These are phyloP conservation scores for Dioszegia hungarica DNA, from an alignment of 768 basidiomycete species.

Conservation along the genomic window DNA sequence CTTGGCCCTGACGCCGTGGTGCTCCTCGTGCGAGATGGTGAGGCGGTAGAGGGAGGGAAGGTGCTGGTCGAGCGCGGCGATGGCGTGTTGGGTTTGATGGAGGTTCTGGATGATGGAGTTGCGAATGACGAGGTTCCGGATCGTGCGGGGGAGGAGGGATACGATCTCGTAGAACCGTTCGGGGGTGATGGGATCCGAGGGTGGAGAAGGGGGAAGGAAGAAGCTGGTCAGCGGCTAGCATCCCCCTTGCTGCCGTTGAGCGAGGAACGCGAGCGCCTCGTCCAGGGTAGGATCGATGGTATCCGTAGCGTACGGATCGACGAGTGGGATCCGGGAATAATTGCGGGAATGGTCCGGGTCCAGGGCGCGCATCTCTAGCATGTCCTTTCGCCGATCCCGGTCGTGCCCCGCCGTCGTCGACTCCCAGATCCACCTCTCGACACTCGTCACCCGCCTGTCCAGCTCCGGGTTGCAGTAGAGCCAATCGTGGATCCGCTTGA, in stretches of 20 bases:
- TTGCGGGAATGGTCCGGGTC: not conserved
- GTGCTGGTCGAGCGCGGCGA: not conserved
- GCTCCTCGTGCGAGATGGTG: not conserved
- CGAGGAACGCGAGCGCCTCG: constrained; percentile 3
- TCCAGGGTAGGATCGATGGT: not conserved
- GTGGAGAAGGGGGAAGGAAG: not conserved
- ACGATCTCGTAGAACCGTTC: not conserved
- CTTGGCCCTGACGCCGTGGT: not conserved
- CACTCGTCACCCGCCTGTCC: not conserved
- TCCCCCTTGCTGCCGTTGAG: not conserved
- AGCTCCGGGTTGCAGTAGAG: not conserved
- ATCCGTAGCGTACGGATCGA: not conserved
- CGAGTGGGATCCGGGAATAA: not conserved
- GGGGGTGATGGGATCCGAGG: not conserved
- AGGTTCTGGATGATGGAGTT: constrained; percentile 4
- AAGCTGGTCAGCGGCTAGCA: not conserved
- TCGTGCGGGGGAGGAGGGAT: not conserved
- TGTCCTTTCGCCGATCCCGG: too few relatives aligned
- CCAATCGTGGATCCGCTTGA: not conserved
- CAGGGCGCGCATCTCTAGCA: too few relatives aligned
- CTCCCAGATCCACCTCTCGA: not conserved
- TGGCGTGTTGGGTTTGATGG: not conserved
- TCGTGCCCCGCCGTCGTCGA: not conserved
- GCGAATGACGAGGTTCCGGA: not conserved
- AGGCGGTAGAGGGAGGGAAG: not conserved